These are phyloP conservation scores for Hordeum vulgare DNA, from an alignment of 176 grass and related monocot genomes.

Conservation along the genomic window MorexV3_pseudomolecules_assembly NC_058520.1:598149654-598150153, in stretches of 20 bases:
- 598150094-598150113: neutral
- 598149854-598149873: conserved; percentile 79
- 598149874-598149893: conserved; percentile 96
- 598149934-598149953: conserved; percentile 7
- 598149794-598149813: conserved; percentile 93
- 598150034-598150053: conserved; percentile 61
- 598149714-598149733: conserved; percentile 77
- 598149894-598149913: conserved; percentile 98
- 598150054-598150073: conserved; percentile 53
- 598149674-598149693: conserved; percentile 94
- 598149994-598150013: conserved; percentile 92
- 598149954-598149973: neutral
- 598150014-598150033: conserved; percentile 84
- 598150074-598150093: neutral
- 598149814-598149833: conserved; percentile 97
- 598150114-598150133: neutral
- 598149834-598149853: conserved; percentile 89
- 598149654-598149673: neutral
- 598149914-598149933: conserved; percentile 30
- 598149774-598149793: conserved; percentile 98
- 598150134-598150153: neutral
- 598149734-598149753: conserved; percentile 77
- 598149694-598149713: conserved; percentile 87
- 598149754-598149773: conserved; percentile 98
- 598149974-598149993: conserved; percentile 20